Evolutionary conservation across 352 stramenopile genomes (phyloP), one percentile per base, ranked within the genome.

Genomic region (Albugo laibachii): DNA sequence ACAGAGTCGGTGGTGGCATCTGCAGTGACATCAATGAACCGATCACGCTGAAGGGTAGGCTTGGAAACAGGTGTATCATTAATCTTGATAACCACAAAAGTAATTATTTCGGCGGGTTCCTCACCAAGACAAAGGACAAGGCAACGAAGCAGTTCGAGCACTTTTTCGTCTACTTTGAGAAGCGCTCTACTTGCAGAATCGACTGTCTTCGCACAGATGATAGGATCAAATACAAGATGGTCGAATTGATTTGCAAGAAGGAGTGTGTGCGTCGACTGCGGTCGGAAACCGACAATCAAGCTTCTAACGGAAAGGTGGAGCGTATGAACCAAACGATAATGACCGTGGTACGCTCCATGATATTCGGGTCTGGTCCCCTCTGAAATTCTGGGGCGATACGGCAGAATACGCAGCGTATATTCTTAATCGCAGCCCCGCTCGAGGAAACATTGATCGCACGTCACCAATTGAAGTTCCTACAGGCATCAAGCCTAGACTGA

Each of bases 381-480:
- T 8, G 3, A 8, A 43, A 8, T 8, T 43, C 8, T 8, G 3
- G 38, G 38, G 38, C 16, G 38, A 31, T 31, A 8, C 24, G n/a
- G 8, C 24, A 8, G 24, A 31, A 31, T 31, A 31, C 3, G 3
- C 24, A 31, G 24, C 24, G 24, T 31, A 31, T 31, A 43, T 43
- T 21, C 38, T 43, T 8, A 43, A 43, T 21, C 38, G 38, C 35
- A 49, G 20, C 5, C 2, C 6, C 13, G n/a, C 13, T 19, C 21
- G 11, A 41, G 53, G 44, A 0, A 62, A 62, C 34, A 0, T 44
- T 1, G n/a, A 27, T 38, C 39, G 47, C 0, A 12, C 4, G 2
- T 55, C 50, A 15, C 55, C 55, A 20, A 24, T 61, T 5, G 40
- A 57, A 12, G 34, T 61, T 8, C 20, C 57, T 5, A 51, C 36